phyloP scores from a whole-genome alignment of 2,329 filamentous ascomycete species.

The Lachnellula willkommii region DNA sequence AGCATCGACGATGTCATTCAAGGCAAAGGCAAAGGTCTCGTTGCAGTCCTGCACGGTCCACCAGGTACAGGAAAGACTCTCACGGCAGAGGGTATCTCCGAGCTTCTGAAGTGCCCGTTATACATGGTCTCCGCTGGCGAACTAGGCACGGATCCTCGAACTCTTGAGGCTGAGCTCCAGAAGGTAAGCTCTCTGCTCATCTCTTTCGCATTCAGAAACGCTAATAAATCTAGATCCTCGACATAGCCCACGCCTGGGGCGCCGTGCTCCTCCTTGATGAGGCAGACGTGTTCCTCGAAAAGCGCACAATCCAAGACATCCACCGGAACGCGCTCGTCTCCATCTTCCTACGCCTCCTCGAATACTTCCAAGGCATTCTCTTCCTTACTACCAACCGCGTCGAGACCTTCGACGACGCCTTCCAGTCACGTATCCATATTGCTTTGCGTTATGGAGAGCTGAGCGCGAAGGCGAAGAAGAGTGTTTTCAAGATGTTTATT shows the following conservation, averaged over 20 bases:
- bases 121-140: conserved; percentile 82
- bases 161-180: conserved; percentile 70
- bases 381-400: conserved; percentile 89
- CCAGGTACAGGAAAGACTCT: conserved; percentile 86
- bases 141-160: conserved; percentile 69
- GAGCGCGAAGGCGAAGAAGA: conserved; percentile 64
- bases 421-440: conserved; percentile 83
- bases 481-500: conserved; percentile 81
- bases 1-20: conserved; percentile 79
- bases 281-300: conserved; percentile 78
- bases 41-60: conserved; percentile 74
- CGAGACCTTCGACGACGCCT: conserved; percentile 83
- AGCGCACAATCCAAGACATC: conserved; percentile 75
- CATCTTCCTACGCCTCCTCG: conserved; percentile 79
- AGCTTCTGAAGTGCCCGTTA: conserved; percentile 72
- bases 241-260: conserved; percentile 81
- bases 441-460: conserved; percentile 76
- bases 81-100: conserved; percentile 80
- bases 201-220: not conserved
- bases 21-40: conserved; percentile 82
- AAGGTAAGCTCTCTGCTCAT: conserved; percentile 36
- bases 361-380: conserved; percentile 88
- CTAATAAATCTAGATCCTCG: conserved; percentile 51
- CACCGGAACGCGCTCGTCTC: conserved; percentile 80
- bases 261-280: conserved; percentile 82